These are phyloP conservation scores for Vitis hybrid DNA, from an alignment of 177 flowering plant genomes.

Conservation along the genomic window DNA sequence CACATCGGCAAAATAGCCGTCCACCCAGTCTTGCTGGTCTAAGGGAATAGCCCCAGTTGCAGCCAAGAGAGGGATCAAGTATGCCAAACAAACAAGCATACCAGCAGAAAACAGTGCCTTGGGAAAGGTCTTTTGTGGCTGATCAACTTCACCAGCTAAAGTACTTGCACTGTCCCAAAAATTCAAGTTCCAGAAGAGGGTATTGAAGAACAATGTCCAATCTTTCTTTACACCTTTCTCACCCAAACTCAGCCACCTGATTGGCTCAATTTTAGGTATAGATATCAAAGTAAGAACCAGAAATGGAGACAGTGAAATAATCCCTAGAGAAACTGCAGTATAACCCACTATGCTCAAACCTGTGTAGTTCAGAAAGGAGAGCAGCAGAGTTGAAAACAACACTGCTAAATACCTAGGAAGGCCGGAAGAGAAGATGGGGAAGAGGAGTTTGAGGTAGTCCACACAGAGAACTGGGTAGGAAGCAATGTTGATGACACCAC, in stretches of 20 bases:
- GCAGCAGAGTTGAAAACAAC: constrained; percentile 14
- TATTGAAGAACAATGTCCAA: constrained; percentile 36
- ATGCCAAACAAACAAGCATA: constrained; percentile 27
- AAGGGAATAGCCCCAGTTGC: constrained; percentile 26
- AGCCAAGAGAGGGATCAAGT: constrained; percentile 32
- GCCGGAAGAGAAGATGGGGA: constrained; percentile 25
- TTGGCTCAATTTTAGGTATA: constrained; percentile 26
- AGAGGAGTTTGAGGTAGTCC: constrained; percentile 23
- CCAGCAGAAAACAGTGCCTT: constrained; percentile 32
- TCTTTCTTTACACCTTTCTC: constrained; percentile 23
- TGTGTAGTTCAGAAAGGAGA: constrained; percentile 35
- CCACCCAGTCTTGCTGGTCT: constrained; percentile 25
- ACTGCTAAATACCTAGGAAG: constrained; percentile 19
- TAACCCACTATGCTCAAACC: constrained; percentile 37
- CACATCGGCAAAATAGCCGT: constrained; percentile 35
- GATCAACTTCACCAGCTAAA: constrained; percentile 38
- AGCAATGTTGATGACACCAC: constrained; percentile 37
- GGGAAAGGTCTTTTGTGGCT: constrained; percentile 35
- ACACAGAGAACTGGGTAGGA: constrained; percentile 34
- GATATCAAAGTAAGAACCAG: constrained; percentile 17
- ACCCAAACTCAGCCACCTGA: constrained; percentile 34
- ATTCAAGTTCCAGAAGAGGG: constrained; percentile 44
- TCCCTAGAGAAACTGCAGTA: constrained; percentile 23
- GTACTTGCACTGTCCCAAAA: constrained; percentile 43
- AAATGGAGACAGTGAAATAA: constrained; percentile 32